Conservation (phyloP, 1,284 basidiomycete species). For the Agroathelia rolfsii region DNA sequence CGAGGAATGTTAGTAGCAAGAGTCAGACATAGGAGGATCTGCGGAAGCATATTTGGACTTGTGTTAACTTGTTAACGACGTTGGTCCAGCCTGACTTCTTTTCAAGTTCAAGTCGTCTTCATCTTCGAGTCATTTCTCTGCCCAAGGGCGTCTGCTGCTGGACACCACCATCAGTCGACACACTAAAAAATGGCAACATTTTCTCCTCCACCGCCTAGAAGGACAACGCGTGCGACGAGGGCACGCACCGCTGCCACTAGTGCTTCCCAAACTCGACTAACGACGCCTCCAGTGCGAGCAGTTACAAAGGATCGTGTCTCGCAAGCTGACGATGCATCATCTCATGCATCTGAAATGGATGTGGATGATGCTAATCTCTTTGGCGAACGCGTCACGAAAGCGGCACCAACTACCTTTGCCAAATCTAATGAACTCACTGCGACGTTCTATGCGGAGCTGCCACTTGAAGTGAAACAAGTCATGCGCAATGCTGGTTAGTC, state of each 20-base stretch:
- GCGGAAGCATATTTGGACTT: too few relatives aligned
- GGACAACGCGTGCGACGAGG: slow-evolving; percentile 29
- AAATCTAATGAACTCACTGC: slow-evolving; percentile 63
- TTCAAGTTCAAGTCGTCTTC: too few relatives aligned
- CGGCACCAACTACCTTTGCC: slow-evolving; percentile 42
- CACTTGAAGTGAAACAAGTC: slow-evolving; percentile 63
- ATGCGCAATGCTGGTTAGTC: slow-evolving; percentile 56
- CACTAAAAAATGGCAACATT: slow-evolving; percentile 48
- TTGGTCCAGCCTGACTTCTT: too few relatives aligned
- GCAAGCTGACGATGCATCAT: slow-evolving; percentile 28
- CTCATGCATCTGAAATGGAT: slow-evolving; percentile 47
- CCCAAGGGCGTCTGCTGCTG: too few relatives aligned
- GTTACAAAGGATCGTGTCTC: slow-evolving; percentile 21
- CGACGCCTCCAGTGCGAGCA: slow-evolving; percentile 21
- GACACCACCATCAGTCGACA: too few relatives aligned
- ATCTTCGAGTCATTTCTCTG: too few relatives aligned
- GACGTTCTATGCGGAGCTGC: slow-evolving; percentile 60
- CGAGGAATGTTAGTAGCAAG: too few relatives aligned
- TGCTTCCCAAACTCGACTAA: slow-evolving; percentile 29
- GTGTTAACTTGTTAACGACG: too few relatives aligned
- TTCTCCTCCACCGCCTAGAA: slow-evolving; percentile 42
- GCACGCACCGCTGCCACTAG: slow-evolving; percentile 27
- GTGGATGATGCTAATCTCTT: slow-evolving; percentile 42
- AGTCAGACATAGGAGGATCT: too few relatives aligned
- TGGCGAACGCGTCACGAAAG: slow-evolving; percentile 25